These are phyloP conservation scores for Talaromyces sp. DNA, from an alignment of 2,329 filamentous ascomycete genomes.

Conservation along the genomic window DNA sequence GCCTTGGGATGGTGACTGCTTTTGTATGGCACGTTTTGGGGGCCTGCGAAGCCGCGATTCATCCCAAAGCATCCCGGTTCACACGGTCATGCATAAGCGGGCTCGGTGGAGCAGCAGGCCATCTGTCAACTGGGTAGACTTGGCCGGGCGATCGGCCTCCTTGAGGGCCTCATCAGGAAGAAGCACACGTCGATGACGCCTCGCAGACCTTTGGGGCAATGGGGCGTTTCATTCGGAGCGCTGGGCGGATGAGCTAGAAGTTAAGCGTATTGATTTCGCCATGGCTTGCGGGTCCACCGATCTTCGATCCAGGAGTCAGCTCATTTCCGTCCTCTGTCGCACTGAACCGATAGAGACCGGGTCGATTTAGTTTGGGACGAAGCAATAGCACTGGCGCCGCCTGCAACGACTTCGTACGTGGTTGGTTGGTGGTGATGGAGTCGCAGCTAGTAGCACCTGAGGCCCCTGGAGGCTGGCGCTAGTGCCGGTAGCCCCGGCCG, in stretches of 20 bases:
- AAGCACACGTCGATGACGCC: not conserved
- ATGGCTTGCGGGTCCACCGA: not conserved
- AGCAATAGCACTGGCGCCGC: not conserved
- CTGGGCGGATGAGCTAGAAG: not conserved
- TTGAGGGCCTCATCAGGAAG: not conserved
- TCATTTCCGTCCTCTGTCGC: conserved; percentile 2
- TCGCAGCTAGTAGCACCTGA: too few species aligned
- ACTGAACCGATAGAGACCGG: not conserved
- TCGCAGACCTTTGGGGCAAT: not conserved
- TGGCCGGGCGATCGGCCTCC: not conserved
- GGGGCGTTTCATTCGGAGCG: not conserved
- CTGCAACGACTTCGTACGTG: not conserved
- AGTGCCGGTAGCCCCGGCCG: not conserved
- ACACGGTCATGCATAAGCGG: not conserved
- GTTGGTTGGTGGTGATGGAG: not conserved
- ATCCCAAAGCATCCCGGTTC: not conserved
- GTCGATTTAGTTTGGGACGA: not conserved
- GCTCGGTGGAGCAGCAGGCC: not conserved
- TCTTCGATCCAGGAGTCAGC: not conserved
- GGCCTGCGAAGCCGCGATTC: not conserved
- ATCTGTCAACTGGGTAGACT: not conserved
- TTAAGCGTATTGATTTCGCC: not conserved
- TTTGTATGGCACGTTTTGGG: not conserved
- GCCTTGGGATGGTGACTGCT: not conserved
- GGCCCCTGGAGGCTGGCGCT: not conserved